Evolutionary conservation across 2,329 filamentous ascomycete genomes (phyloP), one percentile per base, ranked within the genome.

Genomic region (Coniochaeta pulveracea): DNA sequence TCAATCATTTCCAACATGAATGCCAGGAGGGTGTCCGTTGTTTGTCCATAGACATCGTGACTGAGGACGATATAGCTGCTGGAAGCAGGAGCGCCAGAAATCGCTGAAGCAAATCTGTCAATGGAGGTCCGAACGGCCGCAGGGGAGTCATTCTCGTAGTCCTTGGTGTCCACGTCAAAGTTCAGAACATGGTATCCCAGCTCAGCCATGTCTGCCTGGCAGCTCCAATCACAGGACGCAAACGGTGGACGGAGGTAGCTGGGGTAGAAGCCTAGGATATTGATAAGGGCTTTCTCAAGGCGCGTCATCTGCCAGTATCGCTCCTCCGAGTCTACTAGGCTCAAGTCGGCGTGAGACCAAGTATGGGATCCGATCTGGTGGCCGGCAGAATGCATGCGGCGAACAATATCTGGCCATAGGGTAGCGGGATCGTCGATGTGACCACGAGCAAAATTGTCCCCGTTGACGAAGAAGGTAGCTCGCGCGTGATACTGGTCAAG

Each of bases 111-210:
- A 45, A 69, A 66, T 35, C 50, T 58, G 35, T 63, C 47, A 47
- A 62, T 62, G 26, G 63, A 51, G 29, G 51, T 54, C 38, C 61
- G 52, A 33, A 66, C 63, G 18, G n/a, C 28, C 37, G 53, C 45
- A 5, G 58, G 51, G 10, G 45, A 45, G 30, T 57, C 53, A 36
- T 66, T 55, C 34, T 60, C 47, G 41, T 65, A 68, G 47, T 69
- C 64, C 34, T 64, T 59, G 18, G 65, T 67, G 40, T 69, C 64
- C 23, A 68, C 47, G 33, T 67, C 57, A 33, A 64, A 68, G 43
- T 65, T 65, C 36, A 57, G 54, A 35, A 65, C 50, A 38, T 65
- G 61, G 40, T 64, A 64, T 5, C 61, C 61, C 42, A 47, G 29
- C 26, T 19, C 34, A 23, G 40, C 37, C 31, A 47, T 34, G n/a